phyloP scores from a whole-genome alignment of 106 monocot genomes.

The Xerophyta viscosa region DNA sequence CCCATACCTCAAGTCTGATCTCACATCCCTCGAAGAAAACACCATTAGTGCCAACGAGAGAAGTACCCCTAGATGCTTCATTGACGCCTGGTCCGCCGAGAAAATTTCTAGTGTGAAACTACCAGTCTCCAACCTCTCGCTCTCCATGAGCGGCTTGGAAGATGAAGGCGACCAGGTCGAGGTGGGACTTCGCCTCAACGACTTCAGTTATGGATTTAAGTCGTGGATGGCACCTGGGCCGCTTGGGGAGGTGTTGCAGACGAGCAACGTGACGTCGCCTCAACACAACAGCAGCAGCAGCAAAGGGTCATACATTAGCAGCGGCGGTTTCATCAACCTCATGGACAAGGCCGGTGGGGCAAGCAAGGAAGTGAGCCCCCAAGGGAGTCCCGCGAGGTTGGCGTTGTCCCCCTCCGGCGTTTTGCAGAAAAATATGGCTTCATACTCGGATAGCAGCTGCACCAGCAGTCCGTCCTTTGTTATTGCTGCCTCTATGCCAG shows the following conservation, averaged over 20 bases:
- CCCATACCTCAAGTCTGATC: conserved; percentile 13
- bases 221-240: conserved; percentile 38
- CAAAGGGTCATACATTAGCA: conserved; percentile 1
- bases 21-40: conserved; percentile 9
- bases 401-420: conserved; percentile 29
- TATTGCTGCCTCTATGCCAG: conserved; percentile 6
- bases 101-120: background rate
- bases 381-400: conserved; percentile 18
- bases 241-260: conserved; percentile 35
- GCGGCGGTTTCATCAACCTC: conserved; percentile 15
- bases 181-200: conserved; percentile 18
- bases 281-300: background rate
- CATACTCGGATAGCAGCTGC: conserved; percentile 37
- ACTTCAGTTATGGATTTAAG: conserved; percentile 8
- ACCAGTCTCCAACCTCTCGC: conserved; percentile 12
- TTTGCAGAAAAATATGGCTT: conserved; percentile 28
- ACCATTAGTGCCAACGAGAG: background rate
- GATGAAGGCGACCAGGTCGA: conserved; percentile 2
- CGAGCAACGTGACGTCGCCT: conserved; percentile 10
- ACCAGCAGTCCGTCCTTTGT: conserved; percentile 23
- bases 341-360: conserved; percentile 10
- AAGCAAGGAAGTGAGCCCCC: conserved; percentile 15
- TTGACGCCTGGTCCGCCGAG: conserved; percentile 42
- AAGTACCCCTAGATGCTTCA: conserved; percentile 20
- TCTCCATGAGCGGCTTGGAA: conserved; percentile 19